Percentiles rank a stretch among this genome's conserved stretches.
These are phyloP conservation scores for Geranium incanum DNA, from an alignment of 441 rosid species.

Conservation along the genomic window DNA sequence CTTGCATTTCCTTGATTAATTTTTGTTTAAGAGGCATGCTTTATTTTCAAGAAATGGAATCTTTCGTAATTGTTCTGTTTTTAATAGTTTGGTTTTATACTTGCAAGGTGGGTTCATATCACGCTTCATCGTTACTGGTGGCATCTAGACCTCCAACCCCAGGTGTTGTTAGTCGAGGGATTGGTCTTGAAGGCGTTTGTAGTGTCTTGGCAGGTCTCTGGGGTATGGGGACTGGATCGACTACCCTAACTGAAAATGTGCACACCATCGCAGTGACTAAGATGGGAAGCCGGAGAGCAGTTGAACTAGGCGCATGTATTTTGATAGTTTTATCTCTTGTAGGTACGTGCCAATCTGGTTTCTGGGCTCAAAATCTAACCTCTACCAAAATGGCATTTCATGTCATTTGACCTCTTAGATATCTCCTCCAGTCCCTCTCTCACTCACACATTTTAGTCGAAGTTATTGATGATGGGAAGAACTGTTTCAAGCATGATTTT, in stretches of 20 bases:
- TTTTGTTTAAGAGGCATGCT: neutral
- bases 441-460: neutral
- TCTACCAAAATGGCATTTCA: neutral
- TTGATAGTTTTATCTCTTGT: conserved; percentile 67
- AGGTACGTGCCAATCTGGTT: conserved; percentile 45
- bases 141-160: conserved; percentile 89
- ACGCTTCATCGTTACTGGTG: conserved; percentile 77
- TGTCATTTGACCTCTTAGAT: neutral
- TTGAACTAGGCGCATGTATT: conserved; percentile 76
- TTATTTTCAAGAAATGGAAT: neutral
- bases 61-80: neutral
- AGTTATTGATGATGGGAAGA: no score
- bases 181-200: conserved; percentile 87
- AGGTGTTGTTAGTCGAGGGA: conserved; percentile 80
- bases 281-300: conserved; percentile 94
- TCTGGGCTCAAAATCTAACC: conserved; percentile 4
- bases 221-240: conserved; percentile 95
- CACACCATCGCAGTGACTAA: conserved; percentile 95
- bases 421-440: neutral
- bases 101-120: conserved; percentile 83
- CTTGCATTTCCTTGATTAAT: neutral
- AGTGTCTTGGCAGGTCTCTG: conserved; percentile 91
- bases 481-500: neutral
- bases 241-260: conserved; percentile 88
- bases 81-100: conserved; percentile 14